Evolutionary conservation across 2,329 filamentous ascomycete genomes (phyloP), one percentile per base, ranked within the genome.

Genomic region (Colletotrichum filicis): DNA sequence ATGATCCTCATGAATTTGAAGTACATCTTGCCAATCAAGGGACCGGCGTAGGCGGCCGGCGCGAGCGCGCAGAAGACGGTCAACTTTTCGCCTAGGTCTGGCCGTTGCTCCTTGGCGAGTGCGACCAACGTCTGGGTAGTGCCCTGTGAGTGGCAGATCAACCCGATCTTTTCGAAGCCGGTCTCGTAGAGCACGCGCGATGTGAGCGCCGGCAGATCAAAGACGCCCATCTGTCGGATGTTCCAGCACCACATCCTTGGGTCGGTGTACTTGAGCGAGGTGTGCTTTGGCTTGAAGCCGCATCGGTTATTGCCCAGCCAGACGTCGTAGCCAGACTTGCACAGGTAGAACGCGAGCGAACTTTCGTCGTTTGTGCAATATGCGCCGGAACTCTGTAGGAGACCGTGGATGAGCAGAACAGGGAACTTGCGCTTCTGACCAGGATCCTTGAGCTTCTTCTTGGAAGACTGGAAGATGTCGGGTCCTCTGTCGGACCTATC

Each of bases 201-300:
- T 1, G 93, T 89, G 42, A 98, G 87, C 0, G 95, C 95, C 0
- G 95, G 89, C 3, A 98, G 87, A 79, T 98, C 96, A 79, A 97
- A 91, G 1, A 95, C 92, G 4, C 95, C 96, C 93, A 98, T 97
- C 79, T 98, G 94, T 0, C 94, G 91, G 68, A 98, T 97, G 76
- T 97, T 97, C 96, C 96, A 98, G 53, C 92, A 91, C 96, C 96
- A 98, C 94, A 98, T 97, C 35, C 95, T 90, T 1, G 96, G 95
- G 79, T 98, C 96, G 3, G 85, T 85, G 76, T 93, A 91, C 2
- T 90, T 83, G 52, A 98, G 88, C 26, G 92, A 83, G 2, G 87
- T 89, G 79, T 98, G 96, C 75, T 91, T 89, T 0, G 96, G 95
- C 0, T 89, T 85, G 82, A 97, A 95, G 1, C 95, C 95, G 79